Base-by-base conservation (phyloP, 331 rosid genomes). In the Quercus lobata region DNA sequence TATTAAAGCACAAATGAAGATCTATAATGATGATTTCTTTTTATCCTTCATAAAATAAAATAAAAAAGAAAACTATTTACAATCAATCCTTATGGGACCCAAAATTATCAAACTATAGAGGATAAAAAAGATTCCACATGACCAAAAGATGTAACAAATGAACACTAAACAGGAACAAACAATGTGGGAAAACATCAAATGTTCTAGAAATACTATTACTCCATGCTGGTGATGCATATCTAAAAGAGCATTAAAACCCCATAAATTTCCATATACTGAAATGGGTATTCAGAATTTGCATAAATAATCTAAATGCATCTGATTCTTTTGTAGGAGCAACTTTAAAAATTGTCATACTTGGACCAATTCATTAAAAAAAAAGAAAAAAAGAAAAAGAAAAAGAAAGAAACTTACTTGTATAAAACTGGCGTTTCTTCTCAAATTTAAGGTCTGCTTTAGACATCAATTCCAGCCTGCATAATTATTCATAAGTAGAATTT, bases 351-450 rank as follows among this genome's bases (percentile, higher is more conserved):
- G 54, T 46, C 22, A 53, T 8, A 82, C 89, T 37, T 37, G 46
- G 46, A 37, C 46, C 46, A 37, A 37, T 37, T 37, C 46, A 37
- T 37, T 0, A 6, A 6, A 6, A 35, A 6, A 35, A 6, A 1
- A 35, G 6, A 6, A 0, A 34, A 5, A 1, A 5, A 34, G 1
- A 6, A 1, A 35, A 6, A 1, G 0, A 35, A 34, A 6, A 34
- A 6, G 1, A 34, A 27, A 27, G 11, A 7, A 37, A 37, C 3
- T 69, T 79, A 88, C 91, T 85, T 62, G 87, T 41, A 70, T 88
- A 88, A 73, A 88, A 88, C n/a, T 81, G 76, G n/a, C 79, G 69
- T 81, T 85, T 85, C 61, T 81, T 85, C 8, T 85, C 83, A 14
- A 78, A 78, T 68, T 83, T 88, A 74, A 34, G 65, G 32, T 78